Evolutionary conservation across 2,329 filamentous ascomycete genomes (phyloP).

Genomic region (Metarhizium humberi): DNA sequence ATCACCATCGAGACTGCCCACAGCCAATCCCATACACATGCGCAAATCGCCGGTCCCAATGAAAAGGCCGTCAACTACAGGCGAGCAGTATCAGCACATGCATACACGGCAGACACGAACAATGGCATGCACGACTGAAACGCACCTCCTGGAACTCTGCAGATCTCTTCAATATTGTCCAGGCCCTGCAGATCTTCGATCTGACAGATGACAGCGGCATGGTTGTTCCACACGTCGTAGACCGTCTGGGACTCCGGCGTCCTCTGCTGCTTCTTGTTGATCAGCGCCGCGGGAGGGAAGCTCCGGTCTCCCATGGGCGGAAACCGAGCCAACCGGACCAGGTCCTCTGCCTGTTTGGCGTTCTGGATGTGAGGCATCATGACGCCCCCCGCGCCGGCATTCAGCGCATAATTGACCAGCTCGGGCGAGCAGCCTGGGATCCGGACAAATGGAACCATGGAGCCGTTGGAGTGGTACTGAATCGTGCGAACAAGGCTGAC

Average conservation of each 20-base stretch:
- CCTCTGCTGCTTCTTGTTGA: neutral
- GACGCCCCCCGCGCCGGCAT: slow-evolving; percentile 3
- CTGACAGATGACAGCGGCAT: slow-evolving; percentile 2
- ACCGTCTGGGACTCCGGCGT: neutral
- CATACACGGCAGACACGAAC: no score
- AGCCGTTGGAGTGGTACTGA: slow-evolving; percentile 1
- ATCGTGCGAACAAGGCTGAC: neutral
- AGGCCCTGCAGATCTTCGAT: slow-evolving; percentile 4
- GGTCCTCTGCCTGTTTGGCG: slow-evolving; percentile 1
- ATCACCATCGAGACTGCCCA: slow-evolving; percentile 2
- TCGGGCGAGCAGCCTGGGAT: slow-evolving; percentile 2
- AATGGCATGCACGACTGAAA: neutral
- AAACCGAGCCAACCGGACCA: slow-evolving; percentile 2
- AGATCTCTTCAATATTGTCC: slow-evolving; percentile 4
- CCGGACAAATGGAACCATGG: slow-evolving; percentile 5
- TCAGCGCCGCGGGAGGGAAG: slow-evolving; percentile 1
- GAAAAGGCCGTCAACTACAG: slow-evolving; percentile 3
- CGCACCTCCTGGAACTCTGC: slow-evolving; percentile 2
- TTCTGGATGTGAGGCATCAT: slow-evolving; percentile 5
- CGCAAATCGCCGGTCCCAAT: slow-evolving; percentile 4
- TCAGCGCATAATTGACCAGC: slow-evolving; percentile 3
- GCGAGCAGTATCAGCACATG: neutral
- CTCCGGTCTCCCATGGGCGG: slow-evolving; percentile 3
- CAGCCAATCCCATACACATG: slow-evolving; percentile 1
- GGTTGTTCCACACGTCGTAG: slow-evolving; percentile 3